A percentile compares a stretch with the other conserved stretches of the same genome.
phyloP scores from a whole-genome alignment of 176 grass and related monocot genomes.

The Juncus effusus region DNA sequence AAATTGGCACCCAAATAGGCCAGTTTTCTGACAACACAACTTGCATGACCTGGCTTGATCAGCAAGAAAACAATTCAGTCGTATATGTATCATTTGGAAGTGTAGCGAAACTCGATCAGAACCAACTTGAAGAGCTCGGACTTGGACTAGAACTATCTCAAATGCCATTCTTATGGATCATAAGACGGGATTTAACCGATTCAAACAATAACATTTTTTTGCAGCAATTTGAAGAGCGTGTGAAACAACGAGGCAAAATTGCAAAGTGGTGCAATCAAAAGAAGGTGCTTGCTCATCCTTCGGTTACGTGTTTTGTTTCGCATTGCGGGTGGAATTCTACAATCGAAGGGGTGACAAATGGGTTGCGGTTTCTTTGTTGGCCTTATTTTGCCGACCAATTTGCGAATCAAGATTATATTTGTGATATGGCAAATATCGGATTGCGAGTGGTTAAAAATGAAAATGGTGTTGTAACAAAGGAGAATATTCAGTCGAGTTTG shows the following conservation, averaged over 20 bases:
- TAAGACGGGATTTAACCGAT: conserved; percentile 36
- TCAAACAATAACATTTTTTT: conserved; percentile 20
- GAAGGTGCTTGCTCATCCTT: conserved; percentile 31
- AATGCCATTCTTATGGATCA: conserved; percentile 53
- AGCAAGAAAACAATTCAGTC: too few species aligned
- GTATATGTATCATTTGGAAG: conserved; percentile 26
- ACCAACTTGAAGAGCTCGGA: conserved; percentile 46
- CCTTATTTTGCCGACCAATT: conserved; percentile 57
- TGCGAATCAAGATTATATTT: conserved; percentile 46
- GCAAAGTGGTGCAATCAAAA: too few species aligned
- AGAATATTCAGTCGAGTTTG: neutral
- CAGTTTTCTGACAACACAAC: conserved; percentile 34
- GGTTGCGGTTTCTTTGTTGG: conserved; percentile 58
- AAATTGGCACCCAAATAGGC: neutral
- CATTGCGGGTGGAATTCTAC: conserved; percentile 24
- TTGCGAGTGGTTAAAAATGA: conserved; percentile 3
- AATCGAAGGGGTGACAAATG: too few species aligned
- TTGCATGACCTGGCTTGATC: conserved; percentile 53
- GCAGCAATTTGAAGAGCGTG: conserved; percentile 15
- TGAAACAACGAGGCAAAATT: conserved; percentile 1
- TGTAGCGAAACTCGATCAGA: conserved; percentile 26
- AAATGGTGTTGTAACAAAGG: conserved; percentile 30
- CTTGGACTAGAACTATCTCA: conserved; percentile 37
- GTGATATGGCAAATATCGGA: conserved; percentile 42
- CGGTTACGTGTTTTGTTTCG: conserved; percentile 44